Base-by-base conservation (phyloP, 331 rosid species). In the Quercus tomentella region DNA sequence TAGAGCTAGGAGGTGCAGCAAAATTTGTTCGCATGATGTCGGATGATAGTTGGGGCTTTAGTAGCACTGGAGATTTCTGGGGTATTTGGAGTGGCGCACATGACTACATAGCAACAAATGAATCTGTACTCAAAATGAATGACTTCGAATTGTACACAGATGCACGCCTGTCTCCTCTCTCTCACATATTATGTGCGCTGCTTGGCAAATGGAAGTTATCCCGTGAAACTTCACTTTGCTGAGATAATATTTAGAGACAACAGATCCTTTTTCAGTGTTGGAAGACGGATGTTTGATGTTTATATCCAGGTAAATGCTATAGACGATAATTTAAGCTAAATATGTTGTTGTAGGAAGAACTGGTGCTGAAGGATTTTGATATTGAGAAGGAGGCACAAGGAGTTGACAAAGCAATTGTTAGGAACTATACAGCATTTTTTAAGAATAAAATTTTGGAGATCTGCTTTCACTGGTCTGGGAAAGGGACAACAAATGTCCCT, bases 181-280 rank as follows among this genome's bases (percentile, higher is more conserved):
- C 68, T 87, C 11, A 87, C 90, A 31, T 87, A 76, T 9, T 87
- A 81, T 79, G 90, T 75, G 18, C 82, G 82, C 54, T 87, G 90
- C 77, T 6, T 87, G 66, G 88, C 54, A 73, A 84, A 84, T 41
- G 90, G 87, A 81, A 84, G 74, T 49, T 87, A 81, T 71, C 81
- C 76, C 1, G 86, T 84, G 25, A 79, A 79, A 21, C 88, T 87
- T 21, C 86, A 84, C 74, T 87, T 87, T 79, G 90, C 88, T 0
- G 90, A 87, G 80, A 84, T 84, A 71, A 73, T 84, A 80, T 81
- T 87, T 43, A 79, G 28, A 11, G 57, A 76, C 31, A 83, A 79
- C 71, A 63, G 70, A 78, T 81, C 84, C 33, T 87, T 30, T 56
- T 56, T 6, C n/a, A 79, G 88, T 55, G 60, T 84, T 1, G 90